Conservation (phyloP, 1,284 basidiomycete genomes). For the Trichosporon faecale region DNA sequence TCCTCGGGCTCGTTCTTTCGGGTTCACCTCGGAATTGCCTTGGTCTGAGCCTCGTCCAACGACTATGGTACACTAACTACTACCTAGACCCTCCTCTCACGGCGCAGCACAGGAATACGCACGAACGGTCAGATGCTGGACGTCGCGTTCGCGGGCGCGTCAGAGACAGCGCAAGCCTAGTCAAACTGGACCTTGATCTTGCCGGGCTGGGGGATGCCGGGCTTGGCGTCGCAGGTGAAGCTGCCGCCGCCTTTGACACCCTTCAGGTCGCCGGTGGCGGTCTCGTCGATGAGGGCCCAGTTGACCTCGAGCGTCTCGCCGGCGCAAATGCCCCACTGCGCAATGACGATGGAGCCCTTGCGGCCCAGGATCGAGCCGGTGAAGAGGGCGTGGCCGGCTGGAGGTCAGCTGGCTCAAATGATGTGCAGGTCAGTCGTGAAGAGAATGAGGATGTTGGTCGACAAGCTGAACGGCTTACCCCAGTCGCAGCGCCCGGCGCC, state of each 20-base stretch:
- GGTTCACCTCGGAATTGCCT: neutral
- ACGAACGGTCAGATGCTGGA: neutral
- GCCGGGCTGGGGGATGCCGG: neutral
- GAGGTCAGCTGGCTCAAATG: neutral
- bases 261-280: neutral
- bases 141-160: neutral
- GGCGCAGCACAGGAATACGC: neutral
- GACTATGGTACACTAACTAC: neutral
- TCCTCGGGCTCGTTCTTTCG: neutral
- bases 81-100: neutral
- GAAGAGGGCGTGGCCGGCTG: neutral
- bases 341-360: neutral
- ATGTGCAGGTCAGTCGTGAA: no score
- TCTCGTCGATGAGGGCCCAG: neutral
- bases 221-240: neutral
- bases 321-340: neutral
- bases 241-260: constrained; percentile 2
- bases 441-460: neutral
- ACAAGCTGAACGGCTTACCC: neutral
- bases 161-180: neutral
- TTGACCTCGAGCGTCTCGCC: neutral
- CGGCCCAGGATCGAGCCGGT: neutral
- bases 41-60: neutral
- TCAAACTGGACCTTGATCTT: constrained; percentile 5
- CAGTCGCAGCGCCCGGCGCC: neutral